Base-by-base conservation (phyloP, 2,329 filamentous ascomycete species). In the Dothistroma pini region DNA sequence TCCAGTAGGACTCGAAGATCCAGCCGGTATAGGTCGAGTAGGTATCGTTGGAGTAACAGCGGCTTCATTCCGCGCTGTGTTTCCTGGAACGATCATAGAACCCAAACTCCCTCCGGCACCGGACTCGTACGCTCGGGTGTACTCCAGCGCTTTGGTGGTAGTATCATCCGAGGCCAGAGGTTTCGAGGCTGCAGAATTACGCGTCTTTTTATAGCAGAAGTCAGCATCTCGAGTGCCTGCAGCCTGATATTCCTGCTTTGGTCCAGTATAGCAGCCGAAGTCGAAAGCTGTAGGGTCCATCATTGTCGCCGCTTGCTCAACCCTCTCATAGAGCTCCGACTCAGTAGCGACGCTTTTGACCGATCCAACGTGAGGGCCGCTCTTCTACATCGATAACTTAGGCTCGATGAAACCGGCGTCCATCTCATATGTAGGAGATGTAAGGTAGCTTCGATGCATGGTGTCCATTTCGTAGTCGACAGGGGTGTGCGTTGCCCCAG, bases 141-240 rank as follows among this genome's bases (percentile, higher is more conserved):
- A 22, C 34, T 35, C 16, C 12, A 11, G 35, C 22, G 48, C 11
- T 31, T 31, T 25, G 10, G 48, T 51, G 21, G 21, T 51, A 29
- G 21, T 44, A 19, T 19, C 48, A 29, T 31, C 21, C 22, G 48
- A 14, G 4, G 21, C 12, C 21, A 25, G 4, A 7, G 48, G 48
- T 1, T 19, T 51, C 29, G 29, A 51, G 10, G 48, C 21, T 12
- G 48, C 12, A 14, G 48, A 25, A 31, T 21, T 55, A 34, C 31
- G 31, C 34, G 1, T 55, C 34, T 19, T 55, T 32, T 7, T 35
- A 19, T 34, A 35, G 25, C 29, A 54, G 29, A 54, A 35, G 29
- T 56, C 35, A 19, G 54, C 41, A 48, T 56, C 41, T 16, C 54
- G 48, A 51, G 48, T 51, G 31, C 35, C 54, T 11, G 35, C 53